Evolutionary conservation across 2,329 filamentous ascomycete species (phyloP).

Genomic region (Lasiodiplodia sp.): DNA sequence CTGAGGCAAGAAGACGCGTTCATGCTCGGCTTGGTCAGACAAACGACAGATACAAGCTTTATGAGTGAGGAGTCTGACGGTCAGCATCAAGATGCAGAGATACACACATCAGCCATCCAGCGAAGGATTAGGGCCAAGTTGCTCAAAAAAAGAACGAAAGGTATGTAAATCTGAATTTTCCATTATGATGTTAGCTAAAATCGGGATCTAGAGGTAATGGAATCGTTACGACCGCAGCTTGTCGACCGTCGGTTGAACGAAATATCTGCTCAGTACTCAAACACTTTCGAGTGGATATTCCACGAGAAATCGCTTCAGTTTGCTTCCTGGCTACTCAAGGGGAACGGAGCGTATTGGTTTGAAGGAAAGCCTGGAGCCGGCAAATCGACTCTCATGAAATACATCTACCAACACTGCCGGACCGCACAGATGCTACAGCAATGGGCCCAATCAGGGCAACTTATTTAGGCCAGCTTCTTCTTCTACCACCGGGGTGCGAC

Average conservation of each 20-base stretch:
- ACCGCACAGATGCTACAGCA: conserved; percentile 39
- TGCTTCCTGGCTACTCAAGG: neutral
- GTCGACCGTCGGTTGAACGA: neutral
- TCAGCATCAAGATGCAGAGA: too few relatives aligned
- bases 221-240: neutral
- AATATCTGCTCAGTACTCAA: neutral
- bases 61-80: too few relatives aligned
- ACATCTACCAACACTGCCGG: conserved; percentile 27
- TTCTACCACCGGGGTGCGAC: conserved; percentile 52
- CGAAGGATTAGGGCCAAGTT: too few relatives aligned
- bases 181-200: too few relatives aligned
- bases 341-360: conserved; percentile 38
- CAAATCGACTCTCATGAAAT: conserved; percentile 55
- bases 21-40: too few relatives aligned
- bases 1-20: neutral
- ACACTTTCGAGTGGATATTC: conserved; percentile 20
- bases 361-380: conserved; percentile 56
- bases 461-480: conserved; percentile 49
- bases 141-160: too few relatives aligned
- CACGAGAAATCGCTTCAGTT: neutral
- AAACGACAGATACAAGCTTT: too few relatives aligned
- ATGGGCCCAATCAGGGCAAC: conserved; percentile 43
- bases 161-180: too few relatives aligned
- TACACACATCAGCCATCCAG: too few relatives aligned
- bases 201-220: neutral